A percentile compares a stretch with the other conserved stretches of the same genome.
These are phyloP conservation scores for Musa balbisiana DNA, from an alignment of 202 grass and related monocot genomes.

Conservation along the genomic window DNA sequence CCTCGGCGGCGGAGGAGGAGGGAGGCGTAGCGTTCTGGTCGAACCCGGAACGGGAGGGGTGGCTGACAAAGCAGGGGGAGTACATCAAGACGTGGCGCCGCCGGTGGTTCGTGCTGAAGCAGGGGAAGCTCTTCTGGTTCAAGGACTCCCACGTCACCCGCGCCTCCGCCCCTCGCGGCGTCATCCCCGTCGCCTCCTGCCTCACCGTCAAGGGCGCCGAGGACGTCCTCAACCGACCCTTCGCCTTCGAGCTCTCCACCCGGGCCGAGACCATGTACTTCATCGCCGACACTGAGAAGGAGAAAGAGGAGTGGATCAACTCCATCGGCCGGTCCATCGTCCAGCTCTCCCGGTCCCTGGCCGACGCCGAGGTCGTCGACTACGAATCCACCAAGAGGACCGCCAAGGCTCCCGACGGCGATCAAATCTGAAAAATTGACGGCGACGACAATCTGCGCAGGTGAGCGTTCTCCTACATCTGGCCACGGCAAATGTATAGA, in stretches of 20 bases:
- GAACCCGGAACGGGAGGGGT: constrained; percentile 50
- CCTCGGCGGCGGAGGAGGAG: constrained; percentile 22
- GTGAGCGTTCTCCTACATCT: too few species aligned
- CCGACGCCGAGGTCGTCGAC: constrained; percentile 80
- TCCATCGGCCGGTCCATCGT: constrained; percentile 90
- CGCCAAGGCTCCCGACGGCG: too few species aligned
- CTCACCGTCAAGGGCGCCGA: constrained; percentile 87
- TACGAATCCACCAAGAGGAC: constrained; percentile 39
- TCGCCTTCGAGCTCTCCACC: constrained; percentile 90
- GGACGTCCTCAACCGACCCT: constrained; percentile 73
- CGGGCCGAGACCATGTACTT: constrained; percentile 92
- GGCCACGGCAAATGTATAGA: too few species aligned
- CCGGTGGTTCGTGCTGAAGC: constrained; percentile 93
- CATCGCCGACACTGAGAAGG: constrained; percentile 94
- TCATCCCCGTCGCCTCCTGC: constrained; percentile 79
- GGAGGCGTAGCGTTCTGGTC: constrained; percentile 84
- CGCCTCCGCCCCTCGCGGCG: constrained; percentile 51
- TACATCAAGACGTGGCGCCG: constrained; percentile 99
- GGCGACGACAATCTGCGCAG: too few species aligned
- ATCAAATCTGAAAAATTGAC: too few species aligned
- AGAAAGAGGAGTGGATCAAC: constrained; percentile 99
- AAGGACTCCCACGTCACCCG: constrained; percentile 61
- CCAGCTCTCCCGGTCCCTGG: constrained; percentile 67
- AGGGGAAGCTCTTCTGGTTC: constrained; percentile 94
- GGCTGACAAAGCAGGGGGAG: constrained; percentile 90